Evolutionary conservation across 192 early-diverging fungal species (phyloP).

Genomic region (Backusella liffmaniae): DNA sequence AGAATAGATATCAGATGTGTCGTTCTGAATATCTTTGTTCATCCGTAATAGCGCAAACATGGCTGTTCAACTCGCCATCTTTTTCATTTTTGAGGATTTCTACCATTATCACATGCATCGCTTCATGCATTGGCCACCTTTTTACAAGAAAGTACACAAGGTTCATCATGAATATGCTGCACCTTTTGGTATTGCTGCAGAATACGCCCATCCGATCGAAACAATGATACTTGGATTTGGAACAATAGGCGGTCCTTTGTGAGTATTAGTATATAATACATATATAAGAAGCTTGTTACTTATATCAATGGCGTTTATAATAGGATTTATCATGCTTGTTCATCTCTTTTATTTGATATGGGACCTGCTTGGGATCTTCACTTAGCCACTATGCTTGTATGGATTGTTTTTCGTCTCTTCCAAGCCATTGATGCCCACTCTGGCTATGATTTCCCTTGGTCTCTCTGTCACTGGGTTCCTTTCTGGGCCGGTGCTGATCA

Average conservation of each 20-base stretch:
- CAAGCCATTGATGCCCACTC: conserved; percentile 90
- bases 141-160: conserved; percentile 95
- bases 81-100: conserved; percentile 84
- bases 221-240: conserved; percentile 83
- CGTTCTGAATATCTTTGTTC: neutral
- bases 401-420: conserved; percentile 80
- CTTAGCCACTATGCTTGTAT: conserved; percentile 75
- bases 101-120: conserved; percentile 94
- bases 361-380: conserved; percentile 66
- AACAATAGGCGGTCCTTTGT: conserved; percentile 75
- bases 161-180: conserved; percentile 91
- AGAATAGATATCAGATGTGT: neutral
- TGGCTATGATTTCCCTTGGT: conserved; percentile 97
- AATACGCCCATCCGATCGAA: conserved; percentile 90
- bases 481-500: conserved; percentile 92
- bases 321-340: conserved; percentile 32
- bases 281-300: neutral
- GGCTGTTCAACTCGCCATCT: conserved; percentile 63
- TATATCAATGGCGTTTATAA: neutral
- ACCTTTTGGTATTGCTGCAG: conserved; percentile 80
- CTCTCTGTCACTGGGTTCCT: conserved; percentile 77
- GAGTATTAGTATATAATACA: neutral
- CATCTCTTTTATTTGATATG: neutral
- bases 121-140: conserved; percentile 78
- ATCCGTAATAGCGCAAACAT: conserved; percentile 25